phyloP scores from a whole-genome alignment of 306 rosid species.

The Dryas octopetala region DNA sequence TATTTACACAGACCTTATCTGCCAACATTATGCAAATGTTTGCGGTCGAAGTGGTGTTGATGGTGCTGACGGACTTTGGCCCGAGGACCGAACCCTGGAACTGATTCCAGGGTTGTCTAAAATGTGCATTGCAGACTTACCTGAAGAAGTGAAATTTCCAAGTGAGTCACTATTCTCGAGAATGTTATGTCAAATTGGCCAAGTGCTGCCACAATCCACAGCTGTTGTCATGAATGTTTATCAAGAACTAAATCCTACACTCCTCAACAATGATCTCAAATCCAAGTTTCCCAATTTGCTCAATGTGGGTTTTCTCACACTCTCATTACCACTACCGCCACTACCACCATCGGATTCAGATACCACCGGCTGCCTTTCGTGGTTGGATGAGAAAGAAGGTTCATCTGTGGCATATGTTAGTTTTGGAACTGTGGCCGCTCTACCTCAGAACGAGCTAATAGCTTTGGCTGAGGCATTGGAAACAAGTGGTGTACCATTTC shows the following conservation, averaged over 20 bases:
- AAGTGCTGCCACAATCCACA: slow-evolving; percentile 27
- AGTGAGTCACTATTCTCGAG: slow-evolving; percentile 22
- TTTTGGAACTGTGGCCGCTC: slow-evolving; percentile 16
- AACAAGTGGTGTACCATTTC: slow-evolving; percentile 31
- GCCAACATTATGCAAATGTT: not conserved
- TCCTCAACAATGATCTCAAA: slow-evolving; percentile 30
- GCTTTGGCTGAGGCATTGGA: slow-evolving; percentile 46
- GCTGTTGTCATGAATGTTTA: slow-evolving; percentile 34
- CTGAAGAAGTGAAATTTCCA: slow-evolving; percentile 5
- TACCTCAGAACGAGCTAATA: slow-evolving; percentile 3
- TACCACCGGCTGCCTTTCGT: slow-evolving; percentile 20
- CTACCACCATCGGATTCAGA: slow-evolving; percentile 23
- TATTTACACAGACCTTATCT: slow-evolving; percentile 34
- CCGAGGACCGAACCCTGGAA: slow-evolving; percentile 21
- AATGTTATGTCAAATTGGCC: slow-evolving; percentile 26
- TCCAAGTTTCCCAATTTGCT: slow-evolving; percentile 21
- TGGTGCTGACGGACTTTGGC: not conserved
- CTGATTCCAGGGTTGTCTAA: slow-evolving; percentile 44
- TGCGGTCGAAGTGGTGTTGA: not conserved
- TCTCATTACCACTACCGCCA: slow-evolving; percentile 16
- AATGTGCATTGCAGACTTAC: slow-evolving; percentile 37
- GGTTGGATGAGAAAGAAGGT: slow-evolving; percentile 10
- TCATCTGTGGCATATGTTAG: slow-evolving; percentile 14
- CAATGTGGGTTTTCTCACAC: slow-evolving; percentile 36
- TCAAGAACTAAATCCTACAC: slow-evolving; percentile 36